These are phyloP conservation scores for Aspergillus conjunctus DNA, from an alignment of 495 filamentous ascomycete genomes.

Conservation along the genomic window DNA sequence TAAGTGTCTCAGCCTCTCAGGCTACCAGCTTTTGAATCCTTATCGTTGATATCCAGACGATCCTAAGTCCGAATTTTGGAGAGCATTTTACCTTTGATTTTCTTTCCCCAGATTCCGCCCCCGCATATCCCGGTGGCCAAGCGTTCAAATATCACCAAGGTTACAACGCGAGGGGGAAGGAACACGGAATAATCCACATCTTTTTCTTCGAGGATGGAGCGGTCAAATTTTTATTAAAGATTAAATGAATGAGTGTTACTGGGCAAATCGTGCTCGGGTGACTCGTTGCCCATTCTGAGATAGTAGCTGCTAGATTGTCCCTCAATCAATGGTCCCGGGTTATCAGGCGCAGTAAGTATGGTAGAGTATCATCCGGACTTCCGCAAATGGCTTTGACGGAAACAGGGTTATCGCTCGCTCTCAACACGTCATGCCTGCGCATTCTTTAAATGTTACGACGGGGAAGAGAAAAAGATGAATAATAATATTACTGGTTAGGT, in stretches of 20 bases:
- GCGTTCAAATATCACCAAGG: slow-evolving; percentile 16
- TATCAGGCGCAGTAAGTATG: not conserved
- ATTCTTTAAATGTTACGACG: slow-evolving; percentile 2
- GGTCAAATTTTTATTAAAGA: no score
- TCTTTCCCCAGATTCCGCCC: slow-evolving; percentile 27
- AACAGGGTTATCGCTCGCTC: not conserved
- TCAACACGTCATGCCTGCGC: slow-evolving; percentile 21
- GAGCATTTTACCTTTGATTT: not conserved
- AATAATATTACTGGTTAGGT: no score
- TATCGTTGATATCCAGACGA: not conserved
- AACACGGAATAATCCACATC: not conserved
- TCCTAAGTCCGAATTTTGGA: not conserved
- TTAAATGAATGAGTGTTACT: not conserved
- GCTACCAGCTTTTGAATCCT: not conserved
- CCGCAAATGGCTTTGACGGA: not conserved
- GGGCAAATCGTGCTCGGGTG: slow-evolving; percentile 8
- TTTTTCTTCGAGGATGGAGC: no score
- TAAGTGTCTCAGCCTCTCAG: not conserved
- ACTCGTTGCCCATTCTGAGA: slow-evolving; percentile 9
- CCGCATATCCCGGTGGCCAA: slow-evolving; percentile 26
- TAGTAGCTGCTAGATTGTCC: not conserved
- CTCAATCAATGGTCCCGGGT: not conserved
- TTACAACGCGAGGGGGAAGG: not conserved
- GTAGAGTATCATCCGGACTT: not conserved
- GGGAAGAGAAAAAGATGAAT: not conserved